Conservation (phyloP, 2,329 filamentous ascomycete species). For the Aspergillus pseudoterreus region DNA sequence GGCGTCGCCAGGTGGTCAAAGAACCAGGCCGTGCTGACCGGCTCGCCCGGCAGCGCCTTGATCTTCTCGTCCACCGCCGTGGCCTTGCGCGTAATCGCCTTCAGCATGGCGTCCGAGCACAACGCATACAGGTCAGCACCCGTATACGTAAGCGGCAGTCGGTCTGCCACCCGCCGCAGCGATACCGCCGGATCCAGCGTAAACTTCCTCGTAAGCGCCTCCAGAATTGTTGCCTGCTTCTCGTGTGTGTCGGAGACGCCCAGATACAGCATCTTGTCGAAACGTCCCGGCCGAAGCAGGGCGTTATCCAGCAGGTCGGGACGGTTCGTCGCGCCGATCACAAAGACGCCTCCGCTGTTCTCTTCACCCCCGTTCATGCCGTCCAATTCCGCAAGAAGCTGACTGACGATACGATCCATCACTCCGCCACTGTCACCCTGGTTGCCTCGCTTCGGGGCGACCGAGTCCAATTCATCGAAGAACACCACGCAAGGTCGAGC, state of each 20-base stretch:
- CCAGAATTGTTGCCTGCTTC: conserved; percentile 90
- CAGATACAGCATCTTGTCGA: conserved; percentile 98
- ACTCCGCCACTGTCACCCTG: conserved; percentile 96
- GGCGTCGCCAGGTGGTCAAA: conserved; percentile 87
- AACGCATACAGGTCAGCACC: conserved; percentile 96
- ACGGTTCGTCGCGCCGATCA: conserved; percentile 92
- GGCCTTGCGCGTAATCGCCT: conserved; percentile 90
- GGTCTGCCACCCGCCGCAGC: conserved; percentile 67
- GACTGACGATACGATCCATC: conserved; percentile 96
- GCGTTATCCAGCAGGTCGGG: conserved; percentile 91
- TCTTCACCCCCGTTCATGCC: conserved; percentile 95
- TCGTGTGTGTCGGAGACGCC: conserved; percentile 95
- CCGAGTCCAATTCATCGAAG: conserved; percentile 95
- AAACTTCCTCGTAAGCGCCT: conserved; percentile 94
- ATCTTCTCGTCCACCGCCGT: conserved; percentile 80
- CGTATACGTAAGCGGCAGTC: conserved; percentile 91
- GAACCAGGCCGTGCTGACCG: conserved; percentile 83
- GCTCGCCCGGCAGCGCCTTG: conserved; percentile 53
- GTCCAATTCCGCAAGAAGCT: conserved; percentile 89
- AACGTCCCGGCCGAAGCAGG: conserved; percentile 80
- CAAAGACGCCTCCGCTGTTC: conserved; percentile 77
- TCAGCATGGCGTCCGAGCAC: conserved; percentile 97
- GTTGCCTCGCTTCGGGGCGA: conserved; percentile 93
- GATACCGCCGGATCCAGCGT: conserved; percentile 76
- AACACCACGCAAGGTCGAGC: conserved; percentile 98